A percentile compares a stretch with the other conserved stretches of the same genome.
Conservation (phyloP, 2,329 filamentous ascomycete genomes). For the Colletotrichum australisinense region DNA sequence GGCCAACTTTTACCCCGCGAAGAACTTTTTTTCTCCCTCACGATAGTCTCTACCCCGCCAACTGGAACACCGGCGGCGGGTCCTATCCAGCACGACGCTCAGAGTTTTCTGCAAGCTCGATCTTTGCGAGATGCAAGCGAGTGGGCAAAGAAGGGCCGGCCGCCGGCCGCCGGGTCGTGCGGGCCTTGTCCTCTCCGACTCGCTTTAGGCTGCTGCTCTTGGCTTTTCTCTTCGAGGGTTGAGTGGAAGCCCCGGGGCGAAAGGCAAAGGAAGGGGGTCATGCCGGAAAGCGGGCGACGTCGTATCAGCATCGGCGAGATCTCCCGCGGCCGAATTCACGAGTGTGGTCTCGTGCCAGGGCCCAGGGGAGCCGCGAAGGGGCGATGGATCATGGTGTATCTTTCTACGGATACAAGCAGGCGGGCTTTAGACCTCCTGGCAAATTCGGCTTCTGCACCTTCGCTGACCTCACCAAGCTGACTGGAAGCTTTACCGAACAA, state of each 20-base stretch:
- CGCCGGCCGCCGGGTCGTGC: background rate
- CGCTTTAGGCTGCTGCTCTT: background rate
- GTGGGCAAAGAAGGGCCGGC: background rate
- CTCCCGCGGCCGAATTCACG: background rate
- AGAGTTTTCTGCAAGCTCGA: conserved; percentile 2
- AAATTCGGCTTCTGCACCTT: background rate
- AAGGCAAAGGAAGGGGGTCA: background rate
- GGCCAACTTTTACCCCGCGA: conserved; percentile 9
- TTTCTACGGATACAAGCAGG: background rate
- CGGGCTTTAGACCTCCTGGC: background rate
- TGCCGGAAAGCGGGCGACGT: conserved; percentile 21
- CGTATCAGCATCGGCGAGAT: conserved; percentile 26
- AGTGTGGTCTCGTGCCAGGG: background rate
- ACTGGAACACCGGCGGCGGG: conserved; percentile 26
- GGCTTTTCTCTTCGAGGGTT: background rate
- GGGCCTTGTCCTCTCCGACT: conserved; percentile 14
- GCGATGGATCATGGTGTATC: background rate
- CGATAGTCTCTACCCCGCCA: conserved; percentile 25
- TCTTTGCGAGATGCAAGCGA: conserved; percentile 6
- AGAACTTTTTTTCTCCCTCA: background rate
- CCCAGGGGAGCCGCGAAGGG: background rate
- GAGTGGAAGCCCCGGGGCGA: background rate
- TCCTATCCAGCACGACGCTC: background rate
- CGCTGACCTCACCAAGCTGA: background rate
- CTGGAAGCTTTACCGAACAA: background rate